Evolutionary conservation across 2,329 filamentous ascomycete genomes (phyloP).

Genomic region (Diaporthe humulicola): DNA sequence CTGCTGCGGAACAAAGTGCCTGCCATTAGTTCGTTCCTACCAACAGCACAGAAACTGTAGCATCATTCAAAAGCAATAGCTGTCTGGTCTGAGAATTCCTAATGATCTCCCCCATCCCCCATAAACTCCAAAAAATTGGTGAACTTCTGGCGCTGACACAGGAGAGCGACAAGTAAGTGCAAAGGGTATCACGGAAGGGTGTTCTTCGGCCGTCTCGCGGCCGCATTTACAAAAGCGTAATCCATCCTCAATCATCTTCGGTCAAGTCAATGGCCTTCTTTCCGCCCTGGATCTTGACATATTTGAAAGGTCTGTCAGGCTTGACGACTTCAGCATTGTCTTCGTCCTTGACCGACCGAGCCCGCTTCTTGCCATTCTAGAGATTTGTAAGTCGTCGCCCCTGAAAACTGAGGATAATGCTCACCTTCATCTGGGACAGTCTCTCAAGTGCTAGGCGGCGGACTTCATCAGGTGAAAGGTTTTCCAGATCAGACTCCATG

Average conservation of each 20-base stretch:
- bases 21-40: neutral
- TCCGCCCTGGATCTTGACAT: constrained; percentile 29
- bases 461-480: constrained; percentile 45
- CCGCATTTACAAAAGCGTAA: neutral
- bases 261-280: constrained; percentile 40
- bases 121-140: neutral
- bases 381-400: neutral
- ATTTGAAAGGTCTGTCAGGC: constrained; percentile 31
- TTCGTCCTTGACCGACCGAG: constrained; percentile 46
- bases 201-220: neutral
- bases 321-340: constrained; percentile 40
- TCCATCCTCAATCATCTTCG: constrained; percentile 2
- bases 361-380: constrained; percentile 39
- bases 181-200: neutral
- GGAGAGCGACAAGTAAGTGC: neutral
- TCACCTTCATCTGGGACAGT: constrained; percentile 46
- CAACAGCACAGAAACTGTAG: neutral
- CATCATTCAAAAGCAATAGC: neutral
- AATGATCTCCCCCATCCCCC: neutral
- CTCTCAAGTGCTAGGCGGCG: constrained; percentile 49
- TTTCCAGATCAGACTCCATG: constrained; percentile 40
- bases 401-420: neutral
- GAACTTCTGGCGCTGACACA: neutral
- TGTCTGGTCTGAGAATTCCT: neutral
- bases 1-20: no score